Base-by-base conservation (phyloP, 2,329 filamentous ascomycete genomes). In the Neonectria ditissima region DNA sequence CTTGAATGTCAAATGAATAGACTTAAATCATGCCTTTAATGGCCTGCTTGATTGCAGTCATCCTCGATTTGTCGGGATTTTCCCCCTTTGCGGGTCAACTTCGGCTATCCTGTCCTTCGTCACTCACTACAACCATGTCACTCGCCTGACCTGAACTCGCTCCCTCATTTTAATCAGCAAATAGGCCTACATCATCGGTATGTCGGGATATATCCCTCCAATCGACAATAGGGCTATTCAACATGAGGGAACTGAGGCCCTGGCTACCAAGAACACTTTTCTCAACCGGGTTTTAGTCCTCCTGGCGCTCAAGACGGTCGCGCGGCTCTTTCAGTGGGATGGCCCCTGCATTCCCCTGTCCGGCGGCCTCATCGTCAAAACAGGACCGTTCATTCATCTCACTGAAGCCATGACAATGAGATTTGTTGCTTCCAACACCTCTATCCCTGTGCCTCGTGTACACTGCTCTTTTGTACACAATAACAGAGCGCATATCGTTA, bases 401-500 rank as follows among this genome's bases (percentile, higher is more conserved):
- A 63, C 69, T 1, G 69, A 73, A 63, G 69, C 69, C n/a, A 59
- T 60, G 9, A 68, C 71, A 0, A 65, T 69, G 63, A 20, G 41
- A 0, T 72, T 72, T 16, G 30, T 74, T 5, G 61, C 69, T 10
- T 14, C 48, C 5, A 59, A 65, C 24, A 73, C 71, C n/a, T 66
- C 60, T 2, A 63, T 74, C 18, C 68, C 71, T 3, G 65, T 73
- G 1, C 69, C 67, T 0, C 26, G 24, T 2, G 41, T 74, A 1
- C 47, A 72, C 45, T 72, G 65, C 28, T 65, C 71, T 0, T 85
- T 85, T 52, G 55, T 74, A 1, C 74, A 78, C 55, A 75, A 77
- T 11, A 76, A 76, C n/a, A 65, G 66, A 5, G 74, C 80, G 0
- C 83, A 82, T 66, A 84, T 85, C 44, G 74, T 85, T 1, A 86